Conservation (phyloP, 2,329 filamentous ascomycete species). For the Biscogniauxia mediterranea region DNA sequence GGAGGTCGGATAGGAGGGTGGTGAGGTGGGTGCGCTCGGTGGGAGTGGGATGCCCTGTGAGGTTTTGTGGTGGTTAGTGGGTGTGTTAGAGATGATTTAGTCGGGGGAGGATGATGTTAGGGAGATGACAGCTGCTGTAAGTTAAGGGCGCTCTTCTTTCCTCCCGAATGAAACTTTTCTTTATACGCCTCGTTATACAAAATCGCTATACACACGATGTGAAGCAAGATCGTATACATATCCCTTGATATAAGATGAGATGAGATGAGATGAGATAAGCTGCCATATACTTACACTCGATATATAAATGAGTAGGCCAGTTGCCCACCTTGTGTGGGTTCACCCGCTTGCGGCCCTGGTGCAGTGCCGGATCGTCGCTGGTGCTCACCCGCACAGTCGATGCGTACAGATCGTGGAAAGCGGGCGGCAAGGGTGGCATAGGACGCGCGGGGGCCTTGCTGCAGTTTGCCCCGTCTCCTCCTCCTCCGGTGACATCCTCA, state of each 20-base stretch:
- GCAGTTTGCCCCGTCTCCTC: not conserved
- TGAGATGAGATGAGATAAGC: conserved; percentile 3
- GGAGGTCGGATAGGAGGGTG: conserved; percentile 40
- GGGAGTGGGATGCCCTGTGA: conserved; percentile 28
- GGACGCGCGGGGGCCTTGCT: conserved; percentile 14
- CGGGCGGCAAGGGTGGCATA: conserved; percentile 72
- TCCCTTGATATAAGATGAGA: not conserved
- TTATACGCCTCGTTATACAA: no score
- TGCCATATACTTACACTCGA: conserved; percentile 70
- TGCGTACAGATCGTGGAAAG: conserved; percentile 89
- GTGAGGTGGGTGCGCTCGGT: conserved; percentile 48
- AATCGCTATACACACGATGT: no score
- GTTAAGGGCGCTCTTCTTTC: not conserved
- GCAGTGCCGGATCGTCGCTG: conserved; percentile 77
- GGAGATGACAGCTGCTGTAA: no score
- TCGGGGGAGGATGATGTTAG: no score
- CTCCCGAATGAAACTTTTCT: not conserved
- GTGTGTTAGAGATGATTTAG: no score
- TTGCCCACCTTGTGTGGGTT: conserved; percentile 84
- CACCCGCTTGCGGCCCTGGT: conserved; percentile 78
- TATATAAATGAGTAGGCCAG: conserved; percentile 90
- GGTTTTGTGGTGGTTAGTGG: conserved; percentile 6
- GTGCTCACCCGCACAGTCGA: conserved; percentile 75
- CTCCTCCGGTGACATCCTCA: no score
- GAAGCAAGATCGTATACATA: not conserved